phyloP scores from a whole-genome alignment of 805 yeast genomes.

The Saturnispora zaruensis region DNA sequence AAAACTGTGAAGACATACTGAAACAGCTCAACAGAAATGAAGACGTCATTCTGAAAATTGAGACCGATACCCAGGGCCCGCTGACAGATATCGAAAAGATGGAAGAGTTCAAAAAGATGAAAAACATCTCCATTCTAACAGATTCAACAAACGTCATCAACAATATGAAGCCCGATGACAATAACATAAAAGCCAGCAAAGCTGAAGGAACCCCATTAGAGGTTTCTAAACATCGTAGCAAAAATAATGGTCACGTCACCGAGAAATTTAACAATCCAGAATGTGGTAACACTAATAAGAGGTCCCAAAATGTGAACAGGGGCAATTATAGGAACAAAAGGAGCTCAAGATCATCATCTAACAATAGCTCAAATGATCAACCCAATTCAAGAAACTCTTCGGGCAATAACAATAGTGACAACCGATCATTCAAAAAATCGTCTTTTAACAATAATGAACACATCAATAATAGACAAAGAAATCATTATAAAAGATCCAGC shows the following conservation, averaged over 20 bases:
- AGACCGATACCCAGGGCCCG: constrained; percentile 9
- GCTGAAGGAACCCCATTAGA: not conserved
- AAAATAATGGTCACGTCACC: not conserved
- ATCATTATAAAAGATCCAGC: not conserved
- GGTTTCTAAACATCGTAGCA: not conserved
- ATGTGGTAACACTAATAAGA: constrained; percentile 1
- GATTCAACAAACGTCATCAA: constrained; percentile 1
- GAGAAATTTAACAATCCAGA: not conserved
- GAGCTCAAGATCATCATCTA: not conserved
- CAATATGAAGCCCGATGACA: not conserved
- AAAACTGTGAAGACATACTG: constrained; percentile 40
- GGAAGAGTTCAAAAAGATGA: constrained; percentile 11
- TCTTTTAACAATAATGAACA: not conserved
- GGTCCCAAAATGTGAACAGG: not conserved
- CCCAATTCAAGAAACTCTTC: not conserved
- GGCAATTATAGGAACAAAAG: not conserved
- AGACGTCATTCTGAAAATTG: constrained; percentile 16
- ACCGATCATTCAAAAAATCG: not conserved
- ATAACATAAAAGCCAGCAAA: not conserved
- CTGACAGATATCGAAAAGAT: constrained; percentile 8
- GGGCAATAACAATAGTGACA: not conserved
- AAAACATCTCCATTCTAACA: constrained; percentile 12
- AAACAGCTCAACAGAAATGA: constrained; percentile 24
- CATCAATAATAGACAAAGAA: not conserved
- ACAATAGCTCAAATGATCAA: not conserved